Conservation (phyloP, 2,329 filamentous ascomycete species). For the Epicoccum nigrum region DNA sequence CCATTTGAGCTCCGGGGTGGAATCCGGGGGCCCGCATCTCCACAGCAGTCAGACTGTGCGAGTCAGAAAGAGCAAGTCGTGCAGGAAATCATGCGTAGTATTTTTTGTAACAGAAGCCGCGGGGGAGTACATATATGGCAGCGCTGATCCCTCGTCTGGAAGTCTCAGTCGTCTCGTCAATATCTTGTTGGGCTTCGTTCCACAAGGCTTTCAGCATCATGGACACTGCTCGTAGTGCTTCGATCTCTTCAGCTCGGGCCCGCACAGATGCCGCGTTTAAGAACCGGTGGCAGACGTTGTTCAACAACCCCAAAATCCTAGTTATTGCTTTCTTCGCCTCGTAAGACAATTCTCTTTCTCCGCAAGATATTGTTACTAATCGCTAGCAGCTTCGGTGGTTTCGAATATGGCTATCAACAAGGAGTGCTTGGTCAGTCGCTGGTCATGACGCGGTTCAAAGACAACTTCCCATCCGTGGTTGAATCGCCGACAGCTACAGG, state of each 20-base stretch:
- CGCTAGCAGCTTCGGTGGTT: conserved; percentile 54
- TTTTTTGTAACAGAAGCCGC: not conserved
- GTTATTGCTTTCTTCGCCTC: conserved; percentile 41
- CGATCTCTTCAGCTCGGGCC: conserved; percentile 31
- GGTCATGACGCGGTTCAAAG: conserved; percentile 59
- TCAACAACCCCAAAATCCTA: conserved; percentile 38
- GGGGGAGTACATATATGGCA: conserved; percentile 10
- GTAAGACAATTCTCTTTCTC: conserved; percentile 19
- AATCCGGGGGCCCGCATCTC: conserved; percentile 20
- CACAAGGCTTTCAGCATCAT: conserved; percentile 18
- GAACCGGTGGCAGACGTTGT: conserved; percentile 35
- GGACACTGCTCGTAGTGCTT: conserved; percentile 33
- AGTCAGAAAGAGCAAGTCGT: conserved; percentile 8
- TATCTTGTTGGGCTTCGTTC: not conserved
- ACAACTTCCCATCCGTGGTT: conserved; percentile 58
- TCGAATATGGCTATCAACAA: conserved; percentile 62
- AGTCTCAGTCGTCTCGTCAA: conserved; percentile 4
- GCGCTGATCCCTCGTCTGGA: conserved; percentile 7
- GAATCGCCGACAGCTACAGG: conserved; percentile 56
- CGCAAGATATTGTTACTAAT: not conserved
- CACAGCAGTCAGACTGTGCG: conserved; percentile 2
- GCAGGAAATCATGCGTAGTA: not conserved
- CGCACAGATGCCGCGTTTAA: conserved; percentile 35
- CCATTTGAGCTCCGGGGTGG: conserved; percentile 12
- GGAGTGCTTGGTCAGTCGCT: conserved; percentile 61